Conservation (phyloP, 495 filamentous ascomycete genomes). For the Podospora pseudoanserina region DNA sequence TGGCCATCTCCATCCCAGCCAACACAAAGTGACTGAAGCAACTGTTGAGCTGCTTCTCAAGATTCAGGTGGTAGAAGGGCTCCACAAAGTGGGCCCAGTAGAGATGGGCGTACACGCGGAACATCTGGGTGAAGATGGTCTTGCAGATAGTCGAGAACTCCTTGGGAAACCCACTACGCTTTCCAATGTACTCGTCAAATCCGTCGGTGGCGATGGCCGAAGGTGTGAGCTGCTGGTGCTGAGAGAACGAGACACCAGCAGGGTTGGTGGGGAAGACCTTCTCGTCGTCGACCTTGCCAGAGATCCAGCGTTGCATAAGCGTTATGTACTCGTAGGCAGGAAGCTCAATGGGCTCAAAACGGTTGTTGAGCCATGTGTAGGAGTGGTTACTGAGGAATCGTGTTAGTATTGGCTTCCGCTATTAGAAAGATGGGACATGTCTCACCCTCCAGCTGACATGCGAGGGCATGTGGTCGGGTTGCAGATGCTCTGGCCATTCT, state of each 20-base stretch:
- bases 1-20: slow-evolving; percentile 77
- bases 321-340: slow-evolving; percentile 84
- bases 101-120: slow-evolving; percentile 89
- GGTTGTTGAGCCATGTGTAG: slow-evolving; percentile 82
- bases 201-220: slow-evolving; percentile 57
- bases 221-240: slow-evolving; percentile 53
- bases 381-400: slow-evolving; percentile 61
- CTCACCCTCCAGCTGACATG: slow-evolving; percentile 89
- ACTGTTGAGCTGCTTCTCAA: slow-evolving; percentile 85
- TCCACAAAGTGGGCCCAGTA: slow-evolving; percentile 82
- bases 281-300: slow-evolving; percentile 81
- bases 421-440: slow-evolving; percentile 9
- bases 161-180: slow-evolving; percentile 81
- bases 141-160: slow-evolving; percentile 81
- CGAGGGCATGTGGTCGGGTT: slow-evolving; percentile 78
- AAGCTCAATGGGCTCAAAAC: slow-evolving; percentile 62
- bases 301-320: slow-evolving; percentile 90
- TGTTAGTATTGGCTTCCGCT: slow-evolving; percentile 13
- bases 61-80: slow-evolving; percentile 78
- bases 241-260: slow-evolving; percentile 53
- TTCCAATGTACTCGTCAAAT: slow-evolving; percentile 73
- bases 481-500: slow-evolving; percentile 69
- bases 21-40: slow-evolving; percentile 92
- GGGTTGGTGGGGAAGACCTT: slow-evolving; percentile 80
- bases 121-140: slow-evolving; percentile 94